Evolutionary conservation across 371 early-diverging fungal genomes (phyloP).

Genomic region (Dentiscutata heterogama): DNA sequence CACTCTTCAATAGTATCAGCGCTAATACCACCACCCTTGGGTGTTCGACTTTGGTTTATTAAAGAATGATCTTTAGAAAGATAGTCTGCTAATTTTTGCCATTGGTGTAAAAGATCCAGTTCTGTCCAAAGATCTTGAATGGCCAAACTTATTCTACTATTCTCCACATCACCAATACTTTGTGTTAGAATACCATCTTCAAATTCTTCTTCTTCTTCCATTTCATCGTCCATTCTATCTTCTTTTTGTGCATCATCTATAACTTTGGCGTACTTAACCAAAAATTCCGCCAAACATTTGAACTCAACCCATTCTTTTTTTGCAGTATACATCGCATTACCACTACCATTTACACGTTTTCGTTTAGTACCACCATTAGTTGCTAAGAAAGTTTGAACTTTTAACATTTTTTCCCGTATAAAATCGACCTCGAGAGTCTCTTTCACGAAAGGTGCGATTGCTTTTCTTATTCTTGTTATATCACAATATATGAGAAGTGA

Average conservation of each 20-base stretch:
- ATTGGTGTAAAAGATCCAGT: slow-evolving; percentile 61
- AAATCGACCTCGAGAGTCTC: slow-evolving; percentile 59
- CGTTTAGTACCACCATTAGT: slow-evolving; percentile 46
- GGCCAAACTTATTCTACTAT: slow-evolving; percentile 57
- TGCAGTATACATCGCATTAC: slow-evolving; percentile 43
- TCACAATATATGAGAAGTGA: slow-evolving; percentile 45
- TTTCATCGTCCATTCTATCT: slow-evolving; percentile 13
- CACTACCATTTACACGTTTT: slow-evolving; percentile 30
- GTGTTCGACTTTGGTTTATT: slow-evolving; percentile 8
- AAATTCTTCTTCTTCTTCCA: slow-evolving; percentile 42
- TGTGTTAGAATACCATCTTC: slow-evolving; percentile 46
- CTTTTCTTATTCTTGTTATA: slow-evolving; percentile 57
- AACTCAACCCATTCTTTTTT: slow-evolving; percentile 69
- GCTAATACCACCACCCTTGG: slow-evolving; percentile 29
- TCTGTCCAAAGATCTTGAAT: slow-evolving; percentile 70
- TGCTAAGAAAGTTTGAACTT: slow-evolving; percentile 54
- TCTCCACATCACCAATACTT: slow-evolving; percentile 52
- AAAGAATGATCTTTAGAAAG: slow-evolving; percentile 67
- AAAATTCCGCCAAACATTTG: slow-evolving; percentile 66
- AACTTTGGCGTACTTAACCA: slow-evolving; percentile 58
- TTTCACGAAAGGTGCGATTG: slow-evolving; percentile 64
- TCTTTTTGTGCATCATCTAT: slow-evolving; percentile 37
- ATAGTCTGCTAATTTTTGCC: slow-evolving; percentile 67
- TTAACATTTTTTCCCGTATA: slow-evolving; percentile 56
- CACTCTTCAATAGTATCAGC: slow-evolving; percentile 50